Conservation (phyloP, 2,329 filamentous ascomycete genomes). For the Leptographium radiaticola region DNA sequence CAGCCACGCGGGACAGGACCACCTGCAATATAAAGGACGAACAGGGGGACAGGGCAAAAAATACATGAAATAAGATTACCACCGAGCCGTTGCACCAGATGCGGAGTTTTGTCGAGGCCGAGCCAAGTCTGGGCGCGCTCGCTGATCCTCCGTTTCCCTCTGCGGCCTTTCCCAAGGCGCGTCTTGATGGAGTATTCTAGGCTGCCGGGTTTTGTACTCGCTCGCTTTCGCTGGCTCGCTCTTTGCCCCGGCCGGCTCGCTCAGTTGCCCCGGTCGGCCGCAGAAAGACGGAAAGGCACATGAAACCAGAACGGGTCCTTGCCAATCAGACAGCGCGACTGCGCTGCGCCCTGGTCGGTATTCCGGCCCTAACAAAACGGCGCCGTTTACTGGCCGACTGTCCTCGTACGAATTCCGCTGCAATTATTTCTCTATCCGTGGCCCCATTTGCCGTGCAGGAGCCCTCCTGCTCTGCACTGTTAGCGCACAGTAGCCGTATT, state of each 20-base stretch:
- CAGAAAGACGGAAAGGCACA: neutral
- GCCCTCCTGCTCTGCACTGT: neutral
- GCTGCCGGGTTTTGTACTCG: neutral
- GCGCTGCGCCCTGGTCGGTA: neutral
- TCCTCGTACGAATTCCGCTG: neutral
- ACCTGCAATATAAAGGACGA: neutral
- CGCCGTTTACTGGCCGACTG: neutral
- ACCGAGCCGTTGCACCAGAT: neutral
- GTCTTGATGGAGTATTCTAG: too few relatives aligned
- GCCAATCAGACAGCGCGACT: neutral
- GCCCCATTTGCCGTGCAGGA: neutral
- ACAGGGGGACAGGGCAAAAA: neutral
- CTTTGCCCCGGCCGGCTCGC: neutral
- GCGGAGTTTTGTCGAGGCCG: too few relatives aligned
- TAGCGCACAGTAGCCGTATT: neutral
- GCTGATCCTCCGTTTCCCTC: too few relatives aligned
- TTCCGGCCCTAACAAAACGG: neutral
- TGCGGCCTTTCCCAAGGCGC: too few relatives aligned
- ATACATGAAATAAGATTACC: neutral
- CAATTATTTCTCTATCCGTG: neutral
- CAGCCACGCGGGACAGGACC: neutral
- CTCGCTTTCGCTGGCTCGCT: neutral
- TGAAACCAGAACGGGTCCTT: neutral
- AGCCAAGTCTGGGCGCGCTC: too few relatives aligned
- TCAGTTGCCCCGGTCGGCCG: too few relatives aligned